Evolutionary conservation across 768 basidiomycete genomes (phyloP).

Genomic region (Steccherinum ochraceum): DNA sequence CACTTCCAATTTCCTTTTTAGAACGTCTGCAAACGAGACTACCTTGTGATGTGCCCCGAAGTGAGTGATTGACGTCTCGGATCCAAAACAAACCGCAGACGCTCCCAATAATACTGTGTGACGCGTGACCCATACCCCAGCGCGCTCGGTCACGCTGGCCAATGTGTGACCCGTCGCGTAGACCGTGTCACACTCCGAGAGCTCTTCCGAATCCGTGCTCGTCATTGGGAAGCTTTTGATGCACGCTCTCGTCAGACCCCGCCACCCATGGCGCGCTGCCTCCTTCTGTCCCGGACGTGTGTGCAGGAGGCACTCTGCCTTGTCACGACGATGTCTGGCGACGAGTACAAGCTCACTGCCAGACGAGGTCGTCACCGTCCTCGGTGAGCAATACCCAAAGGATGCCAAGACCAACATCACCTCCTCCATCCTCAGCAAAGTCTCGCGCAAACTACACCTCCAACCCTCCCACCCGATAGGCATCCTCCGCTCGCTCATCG

Average conservation of each 20-base stretch:
- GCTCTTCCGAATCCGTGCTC: too few species aligned
- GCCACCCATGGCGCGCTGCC: background rate
- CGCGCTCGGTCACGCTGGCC: background rate
- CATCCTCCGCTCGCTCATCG: slow-evolving; percentile 79
- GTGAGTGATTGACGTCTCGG: too few species aligned
- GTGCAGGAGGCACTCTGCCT: background rate
- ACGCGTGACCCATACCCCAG: background rate
- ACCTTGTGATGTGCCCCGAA: too few species aligned
- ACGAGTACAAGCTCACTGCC: slow-evolving; percentile 1
- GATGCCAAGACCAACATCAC: slow-evolving; percentile 85
- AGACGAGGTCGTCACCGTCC: slow-evolving; percentile 37
- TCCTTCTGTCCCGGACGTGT: background rate
- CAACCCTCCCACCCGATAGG: slow-evolving; percentile 77
- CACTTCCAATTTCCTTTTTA: too few species aligned
- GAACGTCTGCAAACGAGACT: too few species aligned
- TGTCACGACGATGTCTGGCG: background rate
- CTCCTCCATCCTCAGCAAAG: slow-evolving; percentile 76
- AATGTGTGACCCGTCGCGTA: background rate
- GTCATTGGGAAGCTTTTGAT: too few species aligned
- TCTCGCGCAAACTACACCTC: slow-evolving; percentile 69
- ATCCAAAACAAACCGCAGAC: background rate
- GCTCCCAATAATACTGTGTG: background rate
- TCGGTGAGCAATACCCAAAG: slow-evolving; percentile 61
- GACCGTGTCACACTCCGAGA: background rate
- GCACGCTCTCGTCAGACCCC: background rate